Evolutionary conservation across 345 rosid species (phyloP).

Genomic region (Trapa incisa): DNA sequence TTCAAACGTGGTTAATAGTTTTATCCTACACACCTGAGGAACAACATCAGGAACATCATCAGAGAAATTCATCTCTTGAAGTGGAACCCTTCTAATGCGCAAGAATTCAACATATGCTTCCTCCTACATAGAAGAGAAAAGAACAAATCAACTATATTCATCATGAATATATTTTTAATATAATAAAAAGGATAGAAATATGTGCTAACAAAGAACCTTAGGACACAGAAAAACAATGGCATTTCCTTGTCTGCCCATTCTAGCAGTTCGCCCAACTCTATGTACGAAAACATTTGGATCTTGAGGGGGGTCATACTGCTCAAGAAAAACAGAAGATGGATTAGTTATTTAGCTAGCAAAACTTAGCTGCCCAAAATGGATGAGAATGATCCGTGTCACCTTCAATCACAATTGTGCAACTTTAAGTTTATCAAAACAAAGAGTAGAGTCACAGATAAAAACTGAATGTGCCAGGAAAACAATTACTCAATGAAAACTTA

Average conservation of each 20-base stretch:
- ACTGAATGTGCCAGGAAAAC: neutral
- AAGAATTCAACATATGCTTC: conserved; percentile 81
- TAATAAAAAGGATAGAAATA: neutral
- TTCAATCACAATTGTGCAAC: neutral
- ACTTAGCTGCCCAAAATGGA: neutral
- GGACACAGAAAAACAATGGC: conserved; percentile 61
- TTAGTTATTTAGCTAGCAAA: neutral
- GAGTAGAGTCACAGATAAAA: neutral
- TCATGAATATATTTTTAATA: neutral
- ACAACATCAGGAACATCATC: conserved; percentile 51
- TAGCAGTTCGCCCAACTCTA: conserved; percentile 89
- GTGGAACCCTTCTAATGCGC: conserved; percentile 59
- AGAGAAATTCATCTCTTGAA: conserved; percentile 40
- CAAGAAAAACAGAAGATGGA: conserved; percentile 10
- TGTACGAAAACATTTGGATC: conserved; percentile 85
- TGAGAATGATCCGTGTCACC: neutral
- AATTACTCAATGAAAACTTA: neutral
- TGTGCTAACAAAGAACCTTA: conserved; percentile 31
- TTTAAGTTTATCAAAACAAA: neutral
- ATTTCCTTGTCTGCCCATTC: conserved; percentile 72
- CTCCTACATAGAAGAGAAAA: conserved; percentile 35
- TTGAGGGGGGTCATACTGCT: conserved; percentile 91
- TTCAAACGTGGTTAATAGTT: neutral
- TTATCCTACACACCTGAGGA: conserved; percentile 37
- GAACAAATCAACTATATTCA: conserved; percentile 5